A percentile compares a stretch with the other conserved stretches of the same genome.
phyloP scores from a whole-genome alignment of 2,329 filamentous ascomycete genomes.

The Amylocarpus encephaloides region DNA sequence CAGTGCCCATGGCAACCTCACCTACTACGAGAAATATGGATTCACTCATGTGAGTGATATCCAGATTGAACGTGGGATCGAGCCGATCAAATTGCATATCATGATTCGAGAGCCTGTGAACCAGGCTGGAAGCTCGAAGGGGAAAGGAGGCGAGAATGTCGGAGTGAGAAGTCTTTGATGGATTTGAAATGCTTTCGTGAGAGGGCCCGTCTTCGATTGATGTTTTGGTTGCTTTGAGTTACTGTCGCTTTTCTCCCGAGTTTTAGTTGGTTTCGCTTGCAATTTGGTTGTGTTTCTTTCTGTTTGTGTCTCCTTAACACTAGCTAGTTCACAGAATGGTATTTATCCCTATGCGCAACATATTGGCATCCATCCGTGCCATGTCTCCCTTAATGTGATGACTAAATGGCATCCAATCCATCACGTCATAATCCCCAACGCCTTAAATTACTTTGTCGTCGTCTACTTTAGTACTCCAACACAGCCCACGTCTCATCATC shows the following conservation, averaged over 20 bases:
- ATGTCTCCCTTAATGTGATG: slow-evolving; percentile 4
- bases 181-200: neutral
- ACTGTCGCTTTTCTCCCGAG: neutral
- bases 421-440: slow-evolving; percentile 11
- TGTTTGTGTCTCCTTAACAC: slow-evolving; percentile 3
- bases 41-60: slow-evolving; percentile 62
- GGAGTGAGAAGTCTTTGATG: slow-evolving; percentile 10
- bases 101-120: slow-evolving; percentile 68
- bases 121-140: slow-evolving; percentile 31
- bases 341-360: neutral
- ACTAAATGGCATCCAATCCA: slow-evolving; percentile 8
- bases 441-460: slow-evolving; percentile 8
- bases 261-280: neutral
- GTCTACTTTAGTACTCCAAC: slow-evolving; percentile 52
- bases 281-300: neutral
- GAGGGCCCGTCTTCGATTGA: neutral
- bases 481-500: slow-evolving; percentile 91
- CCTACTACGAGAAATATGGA: slow-evolving; percentile 69
- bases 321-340: slow-evolving; percentile 7
- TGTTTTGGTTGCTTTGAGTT: neutral
- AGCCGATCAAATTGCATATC: slow-evolving; percentile 63
- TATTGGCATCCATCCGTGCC: slow-evolving; percentile 4
- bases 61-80: slow-evolving; percentile 49
- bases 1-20: slow-evolving; percentile 59
- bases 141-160: slow-evolving; percentile 35